These are phyloP conservation scores for Cenchrus americanus DNA, from an alignment of 176 grass and related monocot genomes.

Conservation along the genomic window DNA sequence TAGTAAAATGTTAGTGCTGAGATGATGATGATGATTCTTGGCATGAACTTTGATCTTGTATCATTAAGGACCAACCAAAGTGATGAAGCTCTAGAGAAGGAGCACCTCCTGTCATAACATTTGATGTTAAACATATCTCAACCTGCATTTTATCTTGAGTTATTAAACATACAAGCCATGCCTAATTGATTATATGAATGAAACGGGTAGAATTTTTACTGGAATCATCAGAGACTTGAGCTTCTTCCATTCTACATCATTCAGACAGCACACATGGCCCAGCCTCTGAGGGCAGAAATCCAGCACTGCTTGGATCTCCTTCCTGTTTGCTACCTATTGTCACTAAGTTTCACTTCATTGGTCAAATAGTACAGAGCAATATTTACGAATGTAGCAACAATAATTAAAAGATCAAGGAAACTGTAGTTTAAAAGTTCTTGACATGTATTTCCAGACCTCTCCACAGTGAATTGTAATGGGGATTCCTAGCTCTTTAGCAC, in stretches of 20 bases:
- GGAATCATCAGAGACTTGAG: conserved; percentile 72
- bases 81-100: conserved; percentile 77
- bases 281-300: conserved; percentile 80
- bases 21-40: not conserved
- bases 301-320: conserved; percentile 81
- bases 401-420: conserved; percentile 27
- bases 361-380: conserved; percentile 36
- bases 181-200: conserved; percentile 19
- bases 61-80: conserved; percentile 69
- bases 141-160: conserved; percentile 56
- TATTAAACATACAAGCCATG: conserved; percentile 24
- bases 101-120: conserved; percentile 76
- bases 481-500: conserved; percentile 81
- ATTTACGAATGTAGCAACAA: conserved; percentile 17
- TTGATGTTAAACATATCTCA: conserved; percentile 98
- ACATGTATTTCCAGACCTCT: conserved; percentile 57
- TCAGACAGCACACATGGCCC: conserved; percentile 89
- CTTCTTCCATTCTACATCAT: conserved; percentile 73
- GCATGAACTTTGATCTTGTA: conserved; percentile 5
- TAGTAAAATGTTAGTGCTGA: conserved; percentile 3
- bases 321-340: conserved; percentile 77
- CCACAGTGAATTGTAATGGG: conserved; percentile 88
- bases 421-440: not conserved
- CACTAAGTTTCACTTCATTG: conserved; percentile 51
- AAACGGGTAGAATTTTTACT: conserved; percentile 42